phyloP scores from a whole-genome alignment of 164 flowering plant genomes.

The Tetracentron sinense region DNA sequence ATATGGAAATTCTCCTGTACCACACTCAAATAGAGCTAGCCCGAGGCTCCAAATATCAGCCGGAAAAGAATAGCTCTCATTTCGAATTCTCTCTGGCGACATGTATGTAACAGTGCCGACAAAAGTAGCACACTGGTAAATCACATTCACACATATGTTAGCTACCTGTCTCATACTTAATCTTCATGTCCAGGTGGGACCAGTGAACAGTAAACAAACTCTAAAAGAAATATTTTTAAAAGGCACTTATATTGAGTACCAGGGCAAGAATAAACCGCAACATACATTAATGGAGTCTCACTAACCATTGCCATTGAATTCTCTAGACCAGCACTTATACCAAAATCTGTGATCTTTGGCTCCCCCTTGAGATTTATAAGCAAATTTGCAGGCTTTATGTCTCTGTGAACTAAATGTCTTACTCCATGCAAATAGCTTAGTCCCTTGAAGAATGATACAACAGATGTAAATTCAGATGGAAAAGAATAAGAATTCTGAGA shows the following conservation, averaged over 20 bases:
- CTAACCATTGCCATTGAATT: constrained; percentile 93
- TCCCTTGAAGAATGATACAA: constrained; percentile 44
- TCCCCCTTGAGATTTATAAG: constrained; percentile 96
- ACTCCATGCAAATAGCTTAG: constrained; percentile 93
- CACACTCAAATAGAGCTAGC: constrained; percentile 94
- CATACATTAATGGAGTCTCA: constrained; percentile 7
- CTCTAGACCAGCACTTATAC: constrained; percentile 98
- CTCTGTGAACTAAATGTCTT: constrained; percentile 92
- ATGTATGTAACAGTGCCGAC: constrained; percentile 98
- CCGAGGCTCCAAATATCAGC: constrained; percentile 99
- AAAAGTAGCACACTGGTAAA: constrained; percentile 90
- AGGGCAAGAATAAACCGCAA: not conserved
- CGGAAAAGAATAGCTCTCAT: constrained; percentile 89
- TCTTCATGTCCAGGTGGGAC: not conserved
- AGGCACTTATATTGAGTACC: not conserved
- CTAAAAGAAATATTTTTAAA: not conserved
- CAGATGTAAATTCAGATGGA: constrained; percentile 1
- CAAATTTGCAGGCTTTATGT: constrained; percentile 98
- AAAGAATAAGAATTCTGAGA: constrained; percentile 1
- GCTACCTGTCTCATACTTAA: not conserved
- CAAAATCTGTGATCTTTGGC: constrained; percentile 97
- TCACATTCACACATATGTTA: constrained; percentile 14
- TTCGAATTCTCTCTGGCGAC: constrained; percentile 99
- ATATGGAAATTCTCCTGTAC: constrained; percentile 98
- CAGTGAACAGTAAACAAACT: not conserved